Percentiles rank a stretch among this genome's conserved stretches.
These are phyloP conservation scores for Talaromyces sp. DNA, from an alignment of 2,329 filamentous ascomycete genomes.

Conservation along the genomic window DNA sequence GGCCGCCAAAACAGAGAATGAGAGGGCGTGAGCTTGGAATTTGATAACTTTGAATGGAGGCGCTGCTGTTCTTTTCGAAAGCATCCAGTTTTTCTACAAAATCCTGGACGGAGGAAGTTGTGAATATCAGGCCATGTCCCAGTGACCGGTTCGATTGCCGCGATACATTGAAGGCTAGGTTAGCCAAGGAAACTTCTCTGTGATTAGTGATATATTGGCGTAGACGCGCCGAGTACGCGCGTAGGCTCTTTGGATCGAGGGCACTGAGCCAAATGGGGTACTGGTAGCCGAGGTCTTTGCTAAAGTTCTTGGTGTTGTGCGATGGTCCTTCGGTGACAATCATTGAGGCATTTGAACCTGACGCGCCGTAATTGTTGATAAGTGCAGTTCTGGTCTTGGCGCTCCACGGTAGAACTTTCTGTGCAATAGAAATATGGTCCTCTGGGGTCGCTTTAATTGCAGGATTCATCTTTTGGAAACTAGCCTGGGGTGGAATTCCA, in stretches of 20 bases:
- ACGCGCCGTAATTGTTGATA: slow-evolving; percentile 34
- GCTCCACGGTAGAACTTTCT: slow-evolving; percentile 11
- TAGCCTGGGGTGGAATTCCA: slow-evolving; percentile 27
- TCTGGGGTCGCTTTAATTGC: not conserved
- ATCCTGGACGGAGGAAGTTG: not conserved
- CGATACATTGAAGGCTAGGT: not conserved
- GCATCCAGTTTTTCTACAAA: not conserved
- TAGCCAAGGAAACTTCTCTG: not conserved
- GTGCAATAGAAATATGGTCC: not conserved
- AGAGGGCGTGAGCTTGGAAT: not conserved
- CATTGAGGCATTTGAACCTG: slow-evolving; percentile 29
- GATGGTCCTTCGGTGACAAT: slow-evolving; percentile 25
- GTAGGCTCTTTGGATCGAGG: not conserved
- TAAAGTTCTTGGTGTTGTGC: slow-evolving; percentile 21
- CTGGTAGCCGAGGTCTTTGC: not conserved
- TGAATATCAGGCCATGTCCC: not conserved
- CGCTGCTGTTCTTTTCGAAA: not conserved
- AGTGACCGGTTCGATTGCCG: not conserved
- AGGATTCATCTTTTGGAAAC: slow-evolving; percentile 18
- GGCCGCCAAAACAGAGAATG: not conserved
- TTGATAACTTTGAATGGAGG: not conserved
- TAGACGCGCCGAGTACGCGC: not conserved
- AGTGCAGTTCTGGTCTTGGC: slow-evolving; percentile 15
- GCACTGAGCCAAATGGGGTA: not conserved
- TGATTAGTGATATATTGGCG: not conserved